Base-by-base conservation (phyloP, 2,329 filamentous ascomycete species). In the Penicillium janthinellum region DNA sequence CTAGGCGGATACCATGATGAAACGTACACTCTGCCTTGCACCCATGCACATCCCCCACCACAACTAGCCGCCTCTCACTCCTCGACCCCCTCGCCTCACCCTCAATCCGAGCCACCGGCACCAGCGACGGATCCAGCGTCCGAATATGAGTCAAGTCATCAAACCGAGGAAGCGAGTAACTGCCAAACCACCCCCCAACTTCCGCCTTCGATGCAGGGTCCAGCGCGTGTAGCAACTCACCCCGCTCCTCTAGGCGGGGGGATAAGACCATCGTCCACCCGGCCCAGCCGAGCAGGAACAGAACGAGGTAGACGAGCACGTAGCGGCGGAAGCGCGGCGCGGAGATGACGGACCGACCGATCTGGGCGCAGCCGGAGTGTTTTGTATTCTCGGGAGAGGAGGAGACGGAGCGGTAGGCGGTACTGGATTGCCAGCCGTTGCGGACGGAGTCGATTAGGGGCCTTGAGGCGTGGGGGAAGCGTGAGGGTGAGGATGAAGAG, bases 31-130 rank as follows among this genome's bases (percentile, higher is more conserved):
- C 85, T 12, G 84, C 74, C 67, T 86, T 86, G 80, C 95, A 95
- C 51, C 95, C 95, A 78, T 98, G 94, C 14, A 98, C 91, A 77
- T 99, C 95, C 56, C 95, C 94, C 37, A 98, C 82, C 61, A 98
- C 82, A 37, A 98, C 81, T 25, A 99, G 79, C 17, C 92, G 82
- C 56, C 84, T 86, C 22, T 78, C 53, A 58, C 64, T 74, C 44
- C 71, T 56, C 39, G 53, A 17, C 1, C 49, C 64, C 11, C 39
- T 12, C 25, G 60, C 51, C 6, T 58, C 54, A 7, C 54, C 53
- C 10, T 65, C 51, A 22, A 56, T 56, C 22, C 65, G 28, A 10
- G 62, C 57, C 34, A 73, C 70, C 11, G 83, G 83, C 12, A 85
- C 63, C 51, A 83, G 71, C 4, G 72, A 65, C 28, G 77, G 66